Evolutionary conservation across 345 rosid species (phyloP).

Genomic region (Excoecaria agallocha): DNA sequence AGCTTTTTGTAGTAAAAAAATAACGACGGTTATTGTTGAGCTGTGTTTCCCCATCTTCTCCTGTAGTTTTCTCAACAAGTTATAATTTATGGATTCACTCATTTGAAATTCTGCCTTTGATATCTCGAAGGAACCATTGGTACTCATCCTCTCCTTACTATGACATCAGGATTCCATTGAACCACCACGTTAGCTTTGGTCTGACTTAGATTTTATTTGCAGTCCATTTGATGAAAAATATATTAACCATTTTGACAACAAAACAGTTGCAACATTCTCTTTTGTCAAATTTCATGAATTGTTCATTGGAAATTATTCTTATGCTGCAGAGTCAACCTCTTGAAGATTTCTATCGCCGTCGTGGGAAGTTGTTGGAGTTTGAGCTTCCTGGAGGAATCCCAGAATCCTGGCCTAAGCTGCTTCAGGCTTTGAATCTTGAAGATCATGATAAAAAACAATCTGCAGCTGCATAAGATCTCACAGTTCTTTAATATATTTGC

Average conservation of each 20-base stretch:
- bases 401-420: conserved; percentile 94
- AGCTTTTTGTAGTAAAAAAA: no score
- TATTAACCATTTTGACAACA: not conserved
- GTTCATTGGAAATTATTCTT: not conserved
- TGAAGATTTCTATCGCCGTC: conserved; percentile 76
- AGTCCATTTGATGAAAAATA: not conserved
- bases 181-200: not conserved
- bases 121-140: no score
- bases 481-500: conserved; percentile 15
- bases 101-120: no score
- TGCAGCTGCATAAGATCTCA: conserved; percentile 52
- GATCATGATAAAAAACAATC: conserved; percentile 53
- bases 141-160: no score
- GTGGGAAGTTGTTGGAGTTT: conserved; percentile 79
- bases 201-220: not conserved
- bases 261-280: not conserved
- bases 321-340: conserved; percentile 79
- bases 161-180: not conserved
- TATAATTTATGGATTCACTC: no score
- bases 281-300: not conserved
- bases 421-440: conserved; percentile 77
- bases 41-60: no score
- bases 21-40: no score
- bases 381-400: conserved; percentile 97
- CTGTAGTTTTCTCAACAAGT: no score